Conservation (phyloP, 257 asterid genomes). For the Nicotiana sylvestris region DNA sequence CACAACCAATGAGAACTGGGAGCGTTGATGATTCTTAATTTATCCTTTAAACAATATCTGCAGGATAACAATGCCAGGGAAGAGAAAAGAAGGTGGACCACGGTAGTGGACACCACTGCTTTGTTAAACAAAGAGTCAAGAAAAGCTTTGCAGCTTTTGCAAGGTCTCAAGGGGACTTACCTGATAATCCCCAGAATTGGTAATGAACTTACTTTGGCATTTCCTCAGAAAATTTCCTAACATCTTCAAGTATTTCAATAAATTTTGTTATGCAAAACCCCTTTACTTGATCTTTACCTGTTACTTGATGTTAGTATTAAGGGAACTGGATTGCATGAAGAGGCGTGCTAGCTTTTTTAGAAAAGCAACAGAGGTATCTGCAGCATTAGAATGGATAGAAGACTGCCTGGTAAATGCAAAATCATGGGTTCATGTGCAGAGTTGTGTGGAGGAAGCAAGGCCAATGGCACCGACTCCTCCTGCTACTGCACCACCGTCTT, state of each 20-base stretch:
- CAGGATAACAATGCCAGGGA: constrained; percentile 33
- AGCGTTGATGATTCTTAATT: neutral
- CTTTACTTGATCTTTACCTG: neutral
- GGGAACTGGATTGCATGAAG: constrained; percentile 79
- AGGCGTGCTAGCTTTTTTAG: constrained; percentile 49
- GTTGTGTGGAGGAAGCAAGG: constrained; percentile 56
- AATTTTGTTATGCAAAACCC: neutral
- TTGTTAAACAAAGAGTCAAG: constrained; percentile 68
- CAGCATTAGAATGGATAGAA: constrained; percentile 77
- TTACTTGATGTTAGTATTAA: constrained; percentile 45
- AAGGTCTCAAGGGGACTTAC: constrained; percentile 65
- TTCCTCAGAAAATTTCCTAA: neutral
- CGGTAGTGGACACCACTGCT: constrained; percentile 61
- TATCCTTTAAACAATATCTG: constrained; percentile 3
- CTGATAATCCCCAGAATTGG: constrained; percentile 75
- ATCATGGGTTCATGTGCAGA: constrained; percentile 85
- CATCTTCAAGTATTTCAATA: neutral
- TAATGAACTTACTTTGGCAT: constrained; percentile 20
- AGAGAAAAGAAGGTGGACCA: constrained; percentile 48
- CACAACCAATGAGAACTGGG: neutral
- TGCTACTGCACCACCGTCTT: constrained; percentile 34
- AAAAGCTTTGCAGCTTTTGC: constrained; percentile 71
- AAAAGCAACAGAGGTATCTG: constrained; percentile 53
- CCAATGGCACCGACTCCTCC: constrained; percentile 75
- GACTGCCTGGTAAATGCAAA: constrained; percentile 48